Evolutionary conservation across 306 rosid genomes (phyloP).

Genomic region (Geum urbanum): DNA sequence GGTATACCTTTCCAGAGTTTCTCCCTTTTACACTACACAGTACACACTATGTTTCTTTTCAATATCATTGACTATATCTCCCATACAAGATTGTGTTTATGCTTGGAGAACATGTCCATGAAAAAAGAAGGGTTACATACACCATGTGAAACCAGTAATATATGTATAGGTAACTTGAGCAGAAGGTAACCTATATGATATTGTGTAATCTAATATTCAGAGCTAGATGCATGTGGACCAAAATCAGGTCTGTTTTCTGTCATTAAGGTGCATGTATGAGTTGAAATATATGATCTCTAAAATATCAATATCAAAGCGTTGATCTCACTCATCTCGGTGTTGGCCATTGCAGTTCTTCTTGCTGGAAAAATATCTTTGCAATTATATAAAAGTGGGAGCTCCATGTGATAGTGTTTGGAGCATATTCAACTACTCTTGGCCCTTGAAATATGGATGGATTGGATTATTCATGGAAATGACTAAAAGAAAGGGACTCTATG

Average conservation of each 20-base stretch:
- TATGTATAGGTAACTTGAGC: background rate
- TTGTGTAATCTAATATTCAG: slow-evolving; percentile 5
- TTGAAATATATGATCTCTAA: background rate
- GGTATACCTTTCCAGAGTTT: slow-evolving; percentile 20
- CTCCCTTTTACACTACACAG: slow-evolving; percentile 12
- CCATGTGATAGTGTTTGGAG: slow-evolving; percentile 24
- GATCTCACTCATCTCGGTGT: background rate
- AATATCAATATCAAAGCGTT: background rate
- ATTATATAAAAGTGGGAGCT: slow-evolving; percentile 18
- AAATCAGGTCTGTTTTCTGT: background rate
- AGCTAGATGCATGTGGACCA: background rate
- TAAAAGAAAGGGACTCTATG: background rate
- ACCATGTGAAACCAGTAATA: background rate
- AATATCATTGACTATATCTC: slow-evolving; percentile 32
- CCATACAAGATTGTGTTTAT: slow-evolving; percentile 6
- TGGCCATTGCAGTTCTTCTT: slow-evolving; percentile 8
- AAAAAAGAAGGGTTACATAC: background rate
- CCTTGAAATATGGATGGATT: slow-evolving; percentile 18
- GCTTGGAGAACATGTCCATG: background rate
- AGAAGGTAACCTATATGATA: background rate
- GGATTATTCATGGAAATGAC: slow-evolving; percentile 6
- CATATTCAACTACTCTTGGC: slow-evolving; percentile 15
- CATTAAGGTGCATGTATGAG: background rate
- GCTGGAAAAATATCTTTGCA: slow-evolving; percentile 21
- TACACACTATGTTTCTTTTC: background rate